Evolutionary conservation across 345 rosid genomes (phyloP), one percentile per base, ranked within the genome.

Genomic region (Arabidopsis thaliana): DNA sequence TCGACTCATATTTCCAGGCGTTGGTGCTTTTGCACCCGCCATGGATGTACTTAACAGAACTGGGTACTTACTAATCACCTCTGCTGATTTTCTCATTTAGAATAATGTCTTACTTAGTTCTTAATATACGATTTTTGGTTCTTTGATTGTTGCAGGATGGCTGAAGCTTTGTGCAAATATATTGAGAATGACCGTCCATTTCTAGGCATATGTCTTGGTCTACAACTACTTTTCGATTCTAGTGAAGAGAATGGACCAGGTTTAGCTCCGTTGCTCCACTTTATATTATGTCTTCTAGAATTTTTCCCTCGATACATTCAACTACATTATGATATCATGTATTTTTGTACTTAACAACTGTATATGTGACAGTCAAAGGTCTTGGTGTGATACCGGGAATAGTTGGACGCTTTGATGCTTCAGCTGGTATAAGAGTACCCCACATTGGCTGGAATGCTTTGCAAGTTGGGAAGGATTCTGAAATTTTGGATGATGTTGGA

Each of bases 361-460:
- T 82, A 6, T 59, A 10, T 62, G 72, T 74, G 30, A 77, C 84
- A 93, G 99, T 93, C 73, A 64, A 79, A 62, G 99, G 99, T 82
- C 98, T 95, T 45, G 98, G 99, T 71, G 66, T 93, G 86, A 87
- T 93, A 68, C 99, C 99, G 51, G 98, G 98, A 50, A 83, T 83
- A 44, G 93, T 92, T 80, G 92, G 91, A 76, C 93, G 93, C 37
- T 95, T 95, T 80, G 89, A 89, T 84, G 80, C 93, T 62, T 88
- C 91, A 8, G 70, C 67, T 80, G 99, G 93, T 73, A 80, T 90
- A 63, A 83, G 77, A 82, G 93, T 93, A 20, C 97, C 99, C 23
- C 99, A 95, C 74, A 95, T 90, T 77, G 99, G 98, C n/a, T 93
- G 99, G 99, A 89, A 95, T 79, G 90, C 96, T 38, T 86, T 95